These are phyloP conservation scores for Aspergillus fructus DNA, from an alignment of 2,329 filamentous ascomycete genomes.

Conservation along the genomic window DNA sequence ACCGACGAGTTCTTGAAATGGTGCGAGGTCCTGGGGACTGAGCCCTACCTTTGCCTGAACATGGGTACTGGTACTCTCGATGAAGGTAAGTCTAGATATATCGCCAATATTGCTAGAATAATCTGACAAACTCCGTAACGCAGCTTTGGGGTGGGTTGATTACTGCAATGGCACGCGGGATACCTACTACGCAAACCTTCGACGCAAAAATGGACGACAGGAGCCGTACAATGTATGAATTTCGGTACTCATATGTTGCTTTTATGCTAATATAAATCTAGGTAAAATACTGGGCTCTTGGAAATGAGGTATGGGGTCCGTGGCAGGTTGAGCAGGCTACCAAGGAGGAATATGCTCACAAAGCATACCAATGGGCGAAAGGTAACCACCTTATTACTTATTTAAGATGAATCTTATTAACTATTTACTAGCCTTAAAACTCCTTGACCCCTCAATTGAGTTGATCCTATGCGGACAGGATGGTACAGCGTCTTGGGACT, in stretches of 20 bases:
- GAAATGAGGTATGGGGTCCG: slow-evolving; percentile 67
- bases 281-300: slow-evolving; percentile 82
- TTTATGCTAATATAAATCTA: slow-evolving; percentile 18
- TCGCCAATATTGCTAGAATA: background rate
- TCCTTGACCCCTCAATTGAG: slow-evolving; percentile 62
- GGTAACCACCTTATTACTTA: slow-evolving; percentile 26
- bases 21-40: slow-evolving; percentile 70
- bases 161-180: slow-evolving; percentile 80
- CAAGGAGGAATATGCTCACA: slow-evolving; percentile 59
- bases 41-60: slow-evolving; percentile 79
- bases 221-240: slow-evolving; percentile 67
- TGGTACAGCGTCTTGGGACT: slow-evolving; percentile 69
- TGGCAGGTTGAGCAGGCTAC: slow-evolving; percentile 62
- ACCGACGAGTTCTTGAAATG: slow-evolving; percentile 85
- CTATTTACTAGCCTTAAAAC: slow-evolving; percentile 34
- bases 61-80: slow-evolving; percentile 70
- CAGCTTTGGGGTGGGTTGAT: slow-evolving; percentile 74
- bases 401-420: slow-evolving; percentile 3
- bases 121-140: background rate
- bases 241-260: background rate
- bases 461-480: slow-evolving; percentile 75
- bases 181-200: slow-evolving; percentile 78
- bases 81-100: slow-evolving; percentile 44
- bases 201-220: slow-evolving; percentile 70
- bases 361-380: slow-evolving; percentile 61